These are phyloP conservation scores for Myxozyma sirexii DNA, from an alignment of 805 yeast genomes.

Conservation along the genomic window DNA sequence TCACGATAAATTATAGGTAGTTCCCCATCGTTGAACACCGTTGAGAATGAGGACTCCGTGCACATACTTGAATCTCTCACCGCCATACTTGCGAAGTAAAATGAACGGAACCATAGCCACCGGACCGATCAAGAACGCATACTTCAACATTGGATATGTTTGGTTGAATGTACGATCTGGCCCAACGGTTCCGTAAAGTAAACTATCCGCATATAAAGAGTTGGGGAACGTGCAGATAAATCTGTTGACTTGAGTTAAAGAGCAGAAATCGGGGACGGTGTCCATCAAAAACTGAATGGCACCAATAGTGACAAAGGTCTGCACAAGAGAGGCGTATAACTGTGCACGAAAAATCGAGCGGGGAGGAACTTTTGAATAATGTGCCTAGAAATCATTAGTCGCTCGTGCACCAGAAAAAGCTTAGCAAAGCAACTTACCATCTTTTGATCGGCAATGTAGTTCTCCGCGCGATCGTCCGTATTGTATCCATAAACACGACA, in stretches of 20 bases:
- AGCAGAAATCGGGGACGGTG: slow-evolving; percentile 16
- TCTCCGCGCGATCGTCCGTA: slow-evolving; percentile 65
- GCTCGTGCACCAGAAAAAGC: not conserved
- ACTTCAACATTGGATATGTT: slow-evolving; percentile 19
- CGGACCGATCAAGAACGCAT: slow-evolving; percentile 16
- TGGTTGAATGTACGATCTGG: slow-evolving; percentile 17
- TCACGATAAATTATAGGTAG: slow-evolving; percentile 16
- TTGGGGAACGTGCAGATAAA: slow-evolving; percentile 18
- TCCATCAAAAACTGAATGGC: slow-evolving; percentile 17
- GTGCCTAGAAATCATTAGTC: too few relatives aligned
- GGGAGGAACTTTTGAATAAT: slow-evolving; percentile 51
- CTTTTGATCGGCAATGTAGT: slow-evolving; percentile 58
- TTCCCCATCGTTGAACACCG: slow-evolving; percentile 17
- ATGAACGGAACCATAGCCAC: slow-evolving; percentile 16
- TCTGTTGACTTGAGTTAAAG: slow-evolving; percentile 12
- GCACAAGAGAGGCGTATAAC: slow-evolving; percentile 18
- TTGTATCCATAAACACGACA: slow-evolving; percentile 58
- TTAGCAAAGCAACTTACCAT: slow-evolving; percentile 37
- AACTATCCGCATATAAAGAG: slow-evolving; percentile 17
- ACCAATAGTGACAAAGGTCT: slow-evolving; percentile 17
- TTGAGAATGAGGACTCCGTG: slow-evolving; percentile 3
- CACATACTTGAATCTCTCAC: not conserved
- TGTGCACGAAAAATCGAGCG: slow-evolving; percentile 48
- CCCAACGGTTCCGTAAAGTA: slow-evolving; percentile 18
- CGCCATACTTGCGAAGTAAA: slow-evolving; percentile 11